Conservation (phyloP, 345 rosid species). For the Mangifera indica region DNA sequence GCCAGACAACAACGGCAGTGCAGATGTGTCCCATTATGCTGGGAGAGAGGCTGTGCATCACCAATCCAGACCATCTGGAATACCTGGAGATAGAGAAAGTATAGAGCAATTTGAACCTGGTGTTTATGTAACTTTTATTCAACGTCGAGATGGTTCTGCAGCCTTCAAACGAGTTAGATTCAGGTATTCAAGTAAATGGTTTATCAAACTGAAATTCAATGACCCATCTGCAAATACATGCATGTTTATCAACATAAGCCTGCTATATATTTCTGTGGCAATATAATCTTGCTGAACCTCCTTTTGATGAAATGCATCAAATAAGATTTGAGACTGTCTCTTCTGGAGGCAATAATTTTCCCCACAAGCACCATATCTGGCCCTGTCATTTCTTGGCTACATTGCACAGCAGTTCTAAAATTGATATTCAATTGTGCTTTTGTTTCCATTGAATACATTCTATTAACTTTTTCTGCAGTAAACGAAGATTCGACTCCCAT, state of each 20-base stretch:
- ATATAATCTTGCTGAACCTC: too few relatives aligned
- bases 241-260: conserved; percentile 1
- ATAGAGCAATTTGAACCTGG: conserved; percentile 92
- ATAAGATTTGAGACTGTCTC: too few relatives aligned
- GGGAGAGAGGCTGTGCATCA: conserved; percentile 29
- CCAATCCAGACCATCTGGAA: conserved; percentile 29
- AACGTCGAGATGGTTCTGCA: conserved; percentile 56
- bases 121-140: conserved; percentile 70
- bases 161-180: conserved; percentile 85
- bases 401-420: not conserved
- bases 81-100: conserved; percentile 45
- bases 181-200: conserved; percentile 50
- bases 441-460: not conserved
- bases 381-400: too few relatives aligned
- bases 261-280: not conserved
- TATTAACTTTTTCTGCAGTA: conserved; percentile 41
- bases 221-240: not conserved
- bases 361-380: too few relatives aligned
- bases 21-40: conserved; percentile 33
- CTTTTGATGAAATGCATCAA: too few relatives aligned
- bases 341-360: too few relatives aligned
- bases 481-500: conserved; percentile 66
- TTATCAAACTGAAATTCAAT: conserved; percentile 2
- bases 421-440: not conserved
- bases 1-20: conserved; percentile 26